Base-by-base conservation (phyloP, 257 asterid species). In the Rubia yunnanensis region DNA sequence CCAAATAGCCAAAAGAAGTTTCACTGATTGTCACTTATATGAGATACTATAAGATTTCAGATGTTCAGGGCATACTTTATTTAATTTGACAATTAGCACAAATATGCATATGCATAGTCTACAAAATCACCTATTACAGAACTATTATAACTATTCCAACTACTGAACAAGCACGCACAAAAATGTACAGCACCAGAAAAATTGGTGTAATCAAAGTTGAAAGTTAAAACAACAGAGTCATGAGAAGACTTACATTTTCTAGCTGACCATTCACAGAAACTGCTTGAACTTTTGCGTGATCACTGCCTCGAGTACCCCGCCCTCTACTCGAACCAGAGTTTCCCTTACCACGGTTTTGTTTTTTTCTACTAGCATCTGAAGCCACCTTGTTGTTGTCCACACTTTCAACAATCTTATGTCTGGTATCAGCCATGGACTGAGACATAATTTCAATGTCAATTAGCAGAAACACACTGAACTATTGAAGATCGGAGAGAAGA, bases 341-440 rank as follows among this genome's bases (percentile, higher is more conserved):
- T 60, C 83, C 95, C 83, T 84, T 85, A 7, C 86, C 82, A 78
- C 96, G 96, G 75, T 80, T 84, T 77, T 83, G 92, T 70, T 84
- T 88, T 76, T 78, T 91, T 75, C 77, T 86, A 79, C 73, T 82
- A 73, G 60, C 70, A 74, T 89, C 99, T 64, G 81, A 73, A 68
- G 77, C 77, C 38, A 54, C 76, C 72, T 78, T 88, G 76, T 66
- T 76, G 52, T 77, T 30, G 67, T 89, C 94, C 23, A 73, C 20
- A 28, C 80, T 67, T 65, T 88, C 95, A 55, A 55, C 69, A 70
- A 49, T 75, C 76, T 80, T 85, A 76, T 82, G 84, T 69, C 73
- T 77, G 28, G 75, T 62, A 64, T 85, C 96, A 69, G 72, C 77
- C 70, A 73, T 76, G 69, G 77, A 73, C 82, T 75, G 85, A 57